Base-by-base conservation (phyloP, 2,329 filamentous ascomycete species). In the Exophiala sp. region DNA sequence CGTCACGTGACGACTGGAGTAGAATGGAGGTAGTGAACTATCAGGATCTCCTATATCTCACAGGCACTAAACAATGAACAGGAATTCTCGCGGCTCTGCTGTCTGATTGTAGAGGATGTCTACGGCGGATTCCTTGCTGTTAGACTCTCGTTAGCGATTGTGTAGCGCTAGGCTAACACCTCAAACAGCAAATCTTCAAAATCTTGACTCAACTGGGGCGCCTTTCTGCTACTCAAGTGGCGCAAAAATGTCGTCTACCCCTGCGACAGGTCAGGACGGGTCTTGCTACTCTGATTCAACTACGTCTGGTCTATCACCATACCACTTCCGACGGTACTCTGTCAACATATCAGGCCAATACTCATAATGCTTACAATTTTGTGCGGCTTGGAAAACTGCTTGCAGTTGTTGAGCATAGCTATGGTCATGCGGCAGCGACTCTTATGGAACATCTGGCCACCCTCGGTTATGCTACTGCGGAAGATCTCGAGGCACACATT, bases 101-200 rank as follows among this genome's bases (percentile, higher is more conserved):
- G 86, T 76, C 84, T 95, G 69, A 81, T 96, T 60, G 86, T 97
- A 60, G 85, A 91, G 68, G 91, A 96, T 69, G 80, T 89, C 55
- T 92, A 94, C 71, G 94, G 94, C 68, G 89, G 95, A 75, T 84
- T 97, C 55, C 90, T 91, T 59, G 89, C 90, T 69, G 92, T 96
- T 87, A 66, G 87, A 76, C 42, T 56, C 32, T 32, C 44, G 24
- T 16, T 6, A 9, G 29, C 24, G 24, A 52, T 18, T 38, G 41
- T 33, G 33, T 44, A 8, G 11, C 38, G 39, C 50, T 32, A 5
- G 43, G 50, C 50, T 59, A 52, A 51, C 46, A 50, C 35, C 47
- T 35, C 40, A 46, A 9, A 55, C 60, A 97, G 91, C 87, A 89
- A 72, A 91, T 97, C 66, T 90, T 95, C 67, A 81, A 84, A 45